phyloP scores from a whole-genome alignment of 306 rosid species.

The Casuarina cunninghamiana region DNA sequence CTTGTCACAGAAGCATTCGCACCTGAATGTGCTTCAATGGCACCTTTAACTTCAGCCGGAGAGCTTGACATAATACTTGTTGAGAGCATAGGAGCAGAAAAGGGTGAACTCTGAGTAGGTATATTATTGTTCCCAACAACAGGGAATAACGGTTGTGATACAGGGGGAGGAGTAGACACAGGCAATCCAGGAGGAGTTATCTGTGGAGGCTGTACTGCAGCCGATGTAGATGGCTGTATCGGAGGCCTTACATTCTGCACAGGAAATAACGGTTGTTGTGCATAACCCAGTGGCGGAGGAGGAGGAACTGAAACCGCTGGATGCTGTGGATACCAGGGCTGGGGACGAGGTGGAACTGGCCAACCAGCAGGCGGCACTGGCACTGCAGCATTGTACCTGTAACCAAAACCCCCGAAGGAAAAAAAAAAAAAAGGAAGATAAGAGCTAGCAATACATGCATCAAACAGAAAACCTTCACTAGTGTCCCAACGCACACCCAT shows the following conservation, averaged over 20 bases:
- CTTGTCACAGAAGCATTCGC: conserved; percentile 42
- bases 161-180: conserved; percentile 61
- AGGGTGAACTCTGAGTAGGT: conserved; percentile 61
- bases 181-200: conserved; percentile 81
- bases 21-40: conserved; percentile 53
- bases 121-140: conserved; percentile 72
- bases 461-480: conserved; percentile 14
- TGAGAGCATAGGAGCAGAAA: conserved; percentile 56
- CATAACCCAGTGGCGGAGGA: conserved; percentile 60
- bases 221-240: conserved; percentile 49
- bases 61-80: conserved; percentile 51
- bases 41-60: conserved; percentile 44
- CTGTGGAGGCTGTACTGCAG: conserved; percentile 58
- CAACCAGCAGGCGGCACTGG: conserved; percentile 67
- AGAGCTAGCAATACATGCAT: background rate
- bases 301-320: conserved; percentile 74
- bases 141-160: conserved; percentile 97
- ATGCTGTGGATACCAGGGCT: conserved; percentile 81
- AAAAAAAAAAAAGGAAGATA: background rate
- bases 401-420: conserved; percentile 1
- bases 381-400: conserved; percentile 67
- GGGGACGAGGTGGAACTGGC: conserved; percentile 82
- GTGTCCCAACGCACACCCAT: background rate
- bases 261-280: conserved; percentile 93
- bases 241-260: conserved; percentile 86